Evolutionary conservation across 2,329 filamentous ascomycete species (phyloP).

Genomic region (Dactylellina drechsleri): DNA sequence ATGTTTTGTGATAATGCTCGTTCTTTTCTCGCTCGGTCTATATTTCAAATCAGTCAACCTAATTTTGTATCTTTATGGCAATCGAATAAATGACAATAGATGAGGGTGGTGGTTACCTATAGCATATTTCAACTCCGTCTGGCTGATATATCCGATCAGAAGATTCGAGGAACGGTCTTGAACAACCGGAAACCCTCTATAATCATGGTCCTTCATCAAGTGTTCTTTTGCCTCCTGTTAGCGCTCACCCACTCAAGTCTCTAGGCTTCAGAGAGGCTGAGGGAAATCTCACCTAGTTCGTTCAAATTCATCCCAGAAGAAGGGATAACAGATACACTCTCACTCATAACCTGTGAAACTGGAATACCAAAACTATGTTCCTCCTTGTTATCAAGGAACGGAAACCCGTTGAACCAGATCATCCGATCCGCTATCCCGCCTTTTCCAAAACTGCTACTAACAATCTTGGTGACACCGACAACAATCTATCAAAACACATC

Average conservation of each 20-base stretch:
- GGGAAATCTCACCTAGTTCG: conserved; percentile 72
- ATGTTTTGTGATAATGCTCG: conserved; percentile 73
- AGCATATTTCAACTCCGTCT: conserved; percentile 90
- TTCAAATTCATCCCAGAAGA: conserved; percentile 77
- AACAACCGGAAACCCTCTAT: conserved; percentile 92
- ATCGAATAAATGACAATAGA: not conserved
- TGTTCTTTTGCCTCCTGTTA: conserved; percentile 28
- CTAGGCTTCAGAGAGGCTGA: not conserved
- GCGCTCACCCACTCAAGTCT: conserved; percentile 1
- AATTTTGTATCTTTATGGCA: too few species aligned
- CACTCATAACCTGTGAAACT: conserved; percentile 89
- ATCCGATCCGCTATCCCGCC: conserved; percentile 96
- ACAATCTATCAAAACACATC: conserved; percentile 71
- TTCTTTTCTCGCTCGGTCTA: conserved; percentile 72
- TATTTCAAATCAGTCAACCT: too few species aligned
- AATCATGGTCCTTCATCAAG: conserved; percentile 79
- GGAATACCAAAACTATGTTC: conserved; percentile 96
- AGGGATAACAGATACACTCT: conserved; percentile 77
- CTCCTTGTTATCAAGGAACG: conserved; percentile 96
- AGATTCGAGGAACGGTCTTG: conserved; percentile 76
- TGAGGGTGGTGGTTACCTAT: conserved; percentile 67
- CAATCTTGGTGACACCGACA: conserved; percentile 93
- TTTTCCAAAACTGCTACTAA: conserved; percentile 90
- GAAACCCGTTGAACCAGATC: conserved; percentile 99
- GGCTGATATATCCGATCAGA: conserved; percentile 89